Evolutionary conservation across 2,329 filamentous ascomycete genomes (phyloP).

Genomic region (Sporothrix pallida): DNA sequence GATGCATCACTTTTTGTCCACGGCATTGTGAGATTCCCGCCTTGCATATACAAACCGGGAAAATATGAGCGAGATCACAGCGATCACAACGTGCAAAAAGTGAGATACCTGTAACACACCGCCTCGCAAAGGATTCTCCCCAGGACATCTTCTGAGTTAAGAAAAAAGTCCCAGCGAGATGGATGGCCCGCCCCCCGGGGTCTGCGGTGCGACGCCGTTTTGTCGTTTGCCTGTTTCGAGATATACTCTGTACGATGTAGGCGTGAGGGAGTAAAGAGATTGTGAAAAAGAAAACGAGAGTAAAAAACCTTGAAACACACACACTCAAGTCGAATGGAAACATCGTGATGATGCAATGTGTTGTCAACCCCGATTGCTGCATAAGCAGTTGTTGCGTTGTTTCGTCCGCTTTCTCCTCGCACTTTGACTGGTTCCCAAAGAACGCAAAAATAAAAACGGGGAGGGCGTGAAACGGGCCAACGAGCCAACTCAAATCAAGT

Average conservation of each 20-base stretch:
- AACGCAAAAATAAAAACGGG: not conserved
- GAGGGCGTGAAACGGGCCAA: conserved; percentile 21
- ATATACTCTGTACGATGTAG: not conserved
- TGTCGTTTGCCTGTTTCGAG: not conserved
- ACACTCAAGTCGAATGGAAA: no score
- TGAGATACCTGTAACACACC: not conserved
- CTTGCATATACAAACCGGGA: no score
- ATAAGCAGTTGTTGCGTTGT: not conserved
- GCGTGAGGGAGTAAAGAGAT: not conserved
- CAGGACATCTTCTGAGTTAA: not conserved
- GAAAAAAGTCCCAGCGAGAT: not conserved
- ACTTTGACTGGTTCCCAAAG: conserved; percentile 1
- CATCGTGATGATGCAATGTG: not conserved
- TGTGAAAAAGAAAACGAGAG: no score
- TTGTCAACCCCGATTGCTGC: conserved; percentile 8
- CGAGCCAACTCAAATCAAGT: not conserved
- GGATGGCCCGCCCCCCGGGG: not conserved
- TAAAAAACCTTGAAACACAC: no score
- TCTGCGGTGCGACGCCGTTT: not conserved
- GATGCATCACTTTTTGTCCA: no score
- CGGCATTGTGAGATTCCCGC: no score
- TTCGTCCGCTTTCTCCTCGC: not conserved
- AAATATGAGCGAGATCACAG: not conserved
- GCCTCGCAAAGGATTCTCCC: not conserved
- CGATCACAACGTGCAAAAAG: not conserved